Evolutionary conservation across 2,329 filamentous ascomycete species (phyloP).

Genomic region (Leptodontidium sp.): DNA sequence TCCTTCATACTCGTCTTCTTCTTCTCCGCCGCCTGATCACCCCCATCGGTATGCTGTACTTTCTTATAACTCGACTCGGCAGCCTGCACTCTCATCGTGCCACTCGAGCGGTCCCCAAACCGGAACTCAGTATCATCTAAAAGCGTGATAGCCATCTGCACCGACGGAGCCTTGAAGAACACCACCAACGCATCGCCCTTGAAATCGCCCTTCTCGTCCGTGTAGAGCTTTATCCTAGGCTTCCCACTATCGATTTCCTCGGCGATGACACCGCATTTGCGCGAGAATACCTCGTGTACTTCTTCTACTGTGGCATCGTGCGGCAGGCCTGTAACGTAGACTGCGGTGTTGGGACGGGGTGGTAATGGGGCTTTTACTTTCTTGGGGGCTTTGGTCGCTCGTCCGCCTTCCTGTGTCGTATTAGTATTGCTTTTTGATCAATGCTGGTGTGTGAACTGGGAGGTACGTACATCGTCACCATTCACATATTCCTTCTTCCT

Average conservation of each 20-base stretch:
- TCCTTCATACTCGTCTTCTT: conserved; percentile 67
- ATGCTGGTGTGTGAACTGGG: neutral
- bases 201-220: conserved; percentile 80
- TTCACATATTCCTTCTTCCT: conserved; percentile 60
- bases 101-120: conserved; percentile 59
- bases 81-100: conserved; percentile 80
- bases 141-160: conserved; percentile 82
- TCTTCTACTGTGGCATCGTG: conserved; percentile 80
- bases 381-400: conserved; percentile 46
- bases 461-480: conserved; percentile 57
- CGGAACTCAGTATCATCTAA: conserved; percentile 86
- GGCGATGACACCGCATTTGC: conserved; percentile 88
- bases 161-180: conserved; percentile 95
- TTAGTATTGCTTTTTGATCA: conserved; percentile 24
- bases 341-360: conserved; percentile 78
- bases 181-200: conserved; percentile 94
- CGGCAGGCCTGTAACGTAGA: conserved; percentile 91
- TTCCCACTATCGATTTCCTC: conserved; percentile 91
- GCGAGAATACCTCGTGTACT: conserved; percentile 82
- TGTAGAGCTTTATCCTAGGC: conserved; percentile 93
- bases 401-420: conserved; percentile 42
- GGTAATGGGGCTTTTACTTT: conserved; percentile 47
- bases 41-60: conserved; percentile 69
- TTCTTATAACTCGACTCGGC: conserved; percentile 95
- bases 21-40: conserved; percentile 47